Base-by-base conservation (phyloP, 192 early-diverging fungal species). In the Bifiguratus adelaidae region DNA sequence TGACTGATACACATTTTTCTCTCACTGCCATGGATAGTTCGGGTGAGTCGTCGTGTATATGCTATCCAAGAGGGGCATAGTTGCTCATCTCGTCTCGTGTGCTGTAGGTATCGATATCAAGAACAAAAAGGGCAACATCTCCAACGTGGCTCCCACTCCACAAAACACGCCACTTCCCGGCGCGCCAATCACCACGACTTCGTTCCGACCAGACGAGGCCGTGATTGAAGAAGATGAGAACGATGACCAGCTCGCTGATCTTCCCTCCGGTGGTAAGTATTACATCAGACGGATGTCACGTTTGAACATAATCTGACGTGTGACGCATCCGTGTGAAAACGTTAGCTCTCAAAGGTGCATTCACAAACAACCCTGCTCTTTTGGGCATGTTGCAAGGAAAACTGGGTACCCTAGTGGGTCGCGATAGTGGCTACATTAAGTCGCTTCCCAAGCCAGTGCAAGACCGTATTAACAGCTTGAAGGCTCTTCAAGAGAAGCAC, bases 401-500 rank as follows among this genome's bases (percentile, higher is more conserved):
- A 42, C 79, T 92, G 34, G 80, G 74, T 43, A 71, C 69, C 36
- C 78, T 97, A 48, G 68, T 93, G 57, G 91, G 88, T 30, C 76
- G 77, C 18, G 57, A 80, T 15, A 86, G 85, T 15, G 82, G 76
- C 27, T 86, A 86, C 52, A 60, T 83, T 38, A 70, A 85, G 42
- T 68, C 76, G 20, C 70, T 95, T 41, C 81, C 86, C 30, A 54
- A 76, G 35, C 71, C 76, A 4, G 89, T 96, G 48, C 84, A 89
- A 54, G 76, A 82, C 51, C 85, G 95, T 51, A 51, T 98, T 34
- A 81, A 89, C 56, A 85, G 81, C 37, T 77, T 98, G 53, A 85
- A 85, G 70, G 83, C 77, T 52, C 66, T 95, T 51, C 92, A 95
- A 78, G 69, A 80, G 50, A 78, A 95, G 73, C 91, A 93, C 60